Conservation (phyloP, 768 basidiomycete species). For the Lentinus brumalis region DNA sequence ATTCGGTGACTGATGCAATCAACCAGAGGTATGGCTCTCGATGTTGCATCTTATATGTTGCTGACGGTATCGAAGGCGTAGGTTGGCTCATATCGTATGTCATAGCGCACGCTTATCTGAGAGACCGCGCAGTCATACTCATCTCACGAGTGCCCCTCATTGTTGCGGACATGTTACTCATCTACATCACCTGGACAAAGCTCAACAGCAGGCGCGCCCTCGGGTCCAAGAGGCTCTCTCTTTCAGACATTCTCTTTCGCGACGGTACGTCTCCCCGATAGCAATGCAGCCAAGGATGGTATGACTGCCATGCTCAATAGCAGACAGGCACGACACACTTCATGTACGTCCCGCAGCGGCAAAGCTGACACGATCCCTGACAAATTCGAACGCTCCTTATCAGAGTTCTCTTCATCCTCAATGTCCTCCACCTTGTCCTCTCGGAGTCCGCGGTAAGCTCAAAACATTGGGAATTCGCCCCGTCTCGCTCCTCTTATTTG, state of each 20-base stretch:
- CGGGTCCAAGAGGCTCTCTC: neutral
- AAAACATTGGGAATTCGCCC: neutral
- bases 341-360: neutral
- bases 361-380: too few species aligned
- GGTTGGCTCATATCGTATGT: too few species aligned
- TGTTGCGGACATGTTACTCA: neutral
- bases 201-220: neutral
- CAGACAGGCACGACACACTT: neutral
- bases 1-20: too few species aligned
- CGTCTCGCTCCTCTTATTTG: too few species aligned
- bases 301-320: too few species aligned
- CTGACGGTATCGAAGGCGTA: too few species aligned
- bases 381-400: too few species aligned
- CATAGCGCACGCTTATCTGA: too few species aligned
- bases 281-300: too few species aligned
- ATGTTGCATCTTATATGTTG: too few species aligned
- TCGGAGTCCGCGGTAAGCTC: neutral
- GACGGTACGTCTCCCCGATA: neutral
- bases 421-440: neutral
- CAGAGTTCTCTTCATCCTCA: neutral
- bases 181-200: neutral
- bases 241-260: neutral
- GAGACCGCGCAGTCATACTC: neutral
- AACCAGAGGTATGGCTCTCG: too few species aligned
- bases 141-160: neutral